phyloP scores from a whole-genome alignment of 768 basidiomycete genomes.

The Boletus reticulatus region DNA sequence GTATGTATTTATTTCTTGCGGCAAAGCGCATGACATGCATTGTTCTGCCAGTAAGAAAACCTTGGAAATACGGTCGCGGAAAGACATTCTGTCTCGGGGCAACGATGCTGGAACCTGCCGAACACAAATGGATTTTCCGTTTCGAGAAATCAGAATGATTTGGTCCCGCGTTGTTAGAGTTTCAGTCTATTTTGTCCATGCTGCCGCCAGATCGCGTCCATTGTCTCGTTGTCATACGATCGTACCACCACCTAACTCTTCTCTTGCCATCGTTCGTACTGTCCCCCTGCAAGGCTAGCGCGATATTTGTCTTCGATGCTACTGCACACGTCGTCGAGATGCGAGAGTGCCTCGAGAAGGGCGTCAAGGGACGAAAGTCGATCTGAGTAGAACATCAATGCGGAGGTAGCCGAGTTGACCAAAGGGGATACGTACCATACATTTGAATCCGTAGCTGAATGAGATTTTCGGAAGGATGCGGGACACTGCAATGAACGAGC shows the following conservation, averaged over 20 bases:
- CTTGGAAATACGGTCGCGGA: constrained; percentile 29
- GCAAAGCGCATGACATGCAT: not conserved
- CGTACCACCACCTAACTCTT: constrained; percentile 40
- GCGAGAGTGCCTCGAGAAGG: constrained; percentile 68
- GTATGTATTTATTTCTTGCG: not conserved
- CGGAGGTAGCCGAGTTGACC: not conserved
- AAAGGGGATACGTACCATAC: constrained; percentile 73
- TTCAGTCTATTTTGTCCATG: constrained; percentile 1
- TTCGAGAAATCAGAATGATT: constrained; percentile 11
- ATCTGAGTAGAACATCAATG: constrained; percentile 47
- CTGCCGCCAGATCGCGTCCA: not conserved
- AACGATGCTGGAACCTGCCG: constrained; percentile 14
- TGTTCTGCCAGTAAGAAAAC: constrained; percentile 20
- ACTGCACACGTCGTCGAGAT: constrained; percentile 75
- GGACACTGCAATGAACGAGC: constrained; percentile 34
- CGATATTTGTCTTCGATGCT: constrained; percentile 70
- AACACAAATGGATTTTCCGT: constrained; percentile 29
- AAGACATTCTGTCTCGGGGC: constrained; percentile 25
- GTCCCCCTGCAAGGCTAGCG: constrained; percentile 49
- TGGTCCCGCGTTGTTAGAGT: not conserved
- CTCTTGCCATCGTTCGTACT: constrained; percentile 70
- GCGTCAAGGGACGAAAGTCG: constrained; percentile 82
- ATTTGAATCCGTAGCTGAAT: constrained; percentile 99
- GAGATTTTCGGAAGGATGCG: constrained; percentile 95
- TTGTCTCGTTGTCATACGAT: not conserved